phyloP scores from a whole-genome alignment of 2,329 filamentous ascomycete genomes.

The Calonectria pseudoreteaudii region DNA sequence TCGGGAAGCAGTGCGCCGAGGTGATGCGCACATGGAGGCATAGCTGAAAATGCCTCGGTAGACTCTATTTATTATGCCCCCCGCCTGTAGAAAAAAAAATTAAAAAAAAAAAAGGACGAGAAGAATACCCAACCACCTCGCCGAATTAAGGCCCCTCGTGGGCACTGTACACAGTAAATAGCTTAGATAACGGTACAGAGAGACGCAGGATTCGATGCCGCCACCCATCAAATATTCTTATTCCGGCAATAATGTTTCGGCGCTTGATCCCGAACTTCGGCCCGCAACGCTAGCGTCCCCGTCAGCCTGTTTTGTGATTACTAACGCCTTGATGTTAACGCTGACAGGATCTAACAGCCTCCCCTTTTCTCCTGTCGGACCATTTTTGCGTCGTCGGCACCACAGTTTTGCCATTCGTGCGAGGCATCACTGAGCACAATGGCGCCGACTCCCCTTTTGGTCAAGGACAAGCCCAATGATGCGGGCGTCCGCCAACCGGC shows the following conservation, averaged over 20 bases:
- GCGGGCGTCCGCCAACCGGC: no score
- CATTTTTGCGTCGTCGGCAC: not conserved
- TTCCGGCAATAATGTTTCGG: not conserved
- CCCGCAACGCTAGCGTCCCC: not conserved
- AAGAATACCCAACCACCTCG: not conserved
- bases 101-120: not conserved
- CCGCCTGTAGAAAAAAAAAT: not conserved
- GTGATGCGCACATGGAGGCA: conserved; percentile 15
- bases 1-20: not conserved
- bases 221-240: not conserved
- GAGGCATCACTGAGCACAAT: not conserved
- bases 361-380: not conserved
- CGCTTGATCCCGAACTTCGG: not conserved
- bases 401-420: not conserved
- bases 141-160: not conserved
- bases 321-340: not conserved
- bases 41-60: not conserved
- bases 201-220: not conserved
- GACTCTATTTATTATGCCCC: not conserved
- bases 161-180: not conserved
- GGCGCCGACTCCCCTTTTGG: not conserved
- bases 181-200: not conserved
- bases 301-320: not conserved
- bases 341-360: not conserved
- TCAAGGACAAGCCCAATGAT: not conserved